Evolutionary conservation across 805 yeast genomes (phyloP), one percentile per base, ranked within the genome.

Genomic region (Maudiozyma barnettii): DNA sequence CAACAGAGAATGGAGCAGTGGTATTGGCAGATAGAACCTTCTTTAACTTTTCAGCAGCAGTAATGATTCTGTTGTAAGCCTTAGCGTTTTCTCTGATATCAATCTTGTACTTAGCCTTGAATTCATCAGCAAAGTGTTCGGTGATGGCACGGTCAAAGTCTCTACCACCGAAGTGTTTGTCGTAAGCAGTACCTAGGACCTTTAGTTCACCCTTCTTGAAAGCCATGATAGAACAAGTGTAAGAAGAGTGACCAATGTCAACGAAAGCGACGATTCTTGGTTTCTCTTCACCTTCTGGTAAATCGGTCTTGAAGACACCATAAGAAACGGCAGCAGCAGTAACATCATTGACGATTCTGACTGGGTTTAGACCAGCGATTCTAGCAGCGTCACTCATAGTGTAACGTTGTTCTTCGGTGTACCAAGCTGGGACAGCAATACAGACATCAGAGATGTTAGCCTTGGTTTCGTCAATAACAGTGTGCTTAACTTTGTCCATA

Each of bases 261-360:
- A 93, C 82, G 61, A 93, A 86, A 44, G 95, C 97, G 59, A 93
- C 84, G 63, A 78, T 84, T 74, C 84, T 82, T 64, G 90, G 83
- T 69, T 83, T 84, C 61, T 87, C 95, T 44, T 63, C 68, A 46
- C 57, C 63, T 70, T 89, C 98, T 62, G 98, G 96, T 62, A 93
- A 77, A 65, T 91, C 97, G 56, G 85, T 78, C 79, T 93, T 90
- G 84, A 93, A 93, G 51, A 93, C 96, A 76, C 99, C 99, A 75
- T 93, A 95, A 60, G 97, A 95, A 55, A 93, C 96, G 61, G 97
- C 98, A 52, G 99, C 99, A 51, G 99, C 98, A 49, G 98, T 90
- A 56, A 86, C 83, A 69, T 93, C 99, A 70, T 93, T 93, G 59
- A 93, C 95, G 54, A 93, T 81, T 79, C 99, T 86, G 51, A 93